Conservation (phyloP, 768 basidiomycete species). For the Xerocomellus intermedius region DNA sequence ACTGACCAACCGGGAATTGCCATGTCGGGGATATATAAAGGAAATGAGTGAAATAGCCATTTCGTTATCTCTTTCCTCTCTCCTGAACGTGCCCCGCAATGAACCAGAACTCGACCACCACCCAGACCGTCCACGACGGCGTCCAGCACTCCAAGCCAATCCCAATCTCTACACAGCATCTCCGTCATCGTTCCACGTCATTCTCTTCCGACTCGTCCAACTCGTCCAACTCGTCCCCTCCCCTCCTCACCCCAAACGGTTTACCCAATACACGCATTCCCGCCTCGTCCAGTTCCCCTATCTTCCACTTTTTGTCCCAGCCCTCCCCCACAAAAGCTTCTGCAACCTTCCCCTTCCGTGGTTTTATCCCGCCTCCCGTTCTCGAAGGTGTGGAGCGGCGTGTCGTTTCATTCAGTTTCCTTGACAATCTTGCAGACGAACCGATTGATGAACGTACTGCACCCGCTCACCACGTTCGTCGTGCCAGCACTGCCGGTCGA, state of each 20-base stretch:
- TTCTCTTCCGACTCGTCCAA: conserved; percentile 59
- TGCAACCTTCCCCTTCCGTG: conserved; percentile 61
- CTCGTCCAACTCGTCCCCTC: conserved; percentile 52
- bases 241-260: conserved; percentile 50
- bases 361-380: conserved; percentile 49
- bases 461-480: conserved; percentile 55
- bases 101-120: conserved; percentile 5
- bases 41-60: neutral
- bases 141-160: conserved; percentile 65
- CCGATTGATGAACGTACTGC: conserved; percentile 41
- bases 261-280: conserved; percentile 42
- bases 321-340: conserved; percentile 56
- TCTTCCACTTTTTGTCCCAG: conserved; percentile 64
- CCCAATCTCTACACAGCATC: conserved; percentile 46
- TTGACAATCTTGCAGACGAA: conserved; percentile 34
- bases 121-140: conserved; percentile 22
- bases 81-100: conserved; percentile 13
- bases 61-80: neutral
- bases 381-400: conserved; percentile 53
- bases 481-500: conserved; percentile 57
- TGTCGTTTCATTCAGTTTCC: neutral
- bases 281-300: conserved; percentile 64
- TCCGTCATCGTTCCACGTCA: conserved; percentile 59
- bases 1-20: conserved; percentile 22
- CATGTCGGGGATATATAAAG: conserved; percentile 30